These are phyloP conservation scores for Fusarium sp. DNA, from an alignment of 2,329 filamentous ascomycete genomes.

Conservation along the genomic window DNA sequence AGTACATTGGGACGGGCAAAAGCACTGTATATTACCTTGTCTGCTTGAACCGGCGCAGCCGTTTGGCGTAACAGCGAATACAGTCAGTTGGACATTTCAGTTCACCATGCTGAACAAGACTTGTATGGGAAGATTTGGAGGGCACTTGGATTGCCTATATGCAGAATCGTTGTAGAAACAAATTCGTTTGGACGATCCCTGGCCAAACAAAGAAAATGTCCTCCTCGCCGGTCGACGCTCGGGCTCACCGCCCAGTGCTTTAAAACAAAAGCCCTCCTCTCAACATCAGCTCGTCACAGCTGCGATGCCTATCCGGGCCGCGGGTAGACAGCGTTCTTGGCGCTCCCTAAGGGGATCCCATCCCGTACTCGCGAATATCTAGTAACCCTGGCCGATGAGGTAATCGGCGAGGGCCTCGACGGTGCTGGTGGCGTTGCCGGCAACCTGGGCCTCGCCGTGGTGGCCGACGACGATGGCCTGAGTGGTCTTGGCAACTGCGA, in stretches of 20 bases:
- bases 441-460: conserved; percentile 80
- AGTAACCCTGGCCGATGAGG: conserved; percentile 83
- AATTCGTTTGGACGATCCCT: conserved; percentile 36
- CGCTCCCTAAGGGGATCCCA: conserved; percentile 18
- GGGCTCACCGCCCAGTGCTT: conserved; percentile 36
- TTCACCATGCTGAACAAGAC: neutral
- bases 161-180: conserved; percentile 45
- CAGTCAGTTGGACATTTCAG: conserved; percentile 11
- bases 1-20: conserved; percentile 16
- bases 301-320: conserved; percentile 31
- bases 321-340: conserved; percentile 30
- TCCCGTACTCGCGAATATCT: conserved; percentile 47
- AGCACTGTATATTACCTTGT: conserved; percentile 18
- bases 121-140: conserved; percentile 21
- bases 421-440: conserved; percentile 80
- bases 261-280: conserved; percentile 41
- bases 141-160: conserved; percentile 44
- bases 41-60: neutral
- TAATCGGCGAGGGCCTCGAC: conserved; percentile 91
- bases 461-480: conserved; percentile 91
- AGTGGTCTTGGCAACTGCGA: conserved; percentile 86
- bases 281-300: conserved; percentile 39
- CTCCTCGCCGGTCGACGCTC: conserved; percentile 33
- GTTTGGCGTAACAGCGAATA: conserved; percentile 20
- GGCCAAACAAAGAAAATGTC: conserved; percentile 40